Evolutionary conservation across 108 stramenopile genomes (phyloP).

Genomic region (Cylindrotheca fusiformis): DNA sequence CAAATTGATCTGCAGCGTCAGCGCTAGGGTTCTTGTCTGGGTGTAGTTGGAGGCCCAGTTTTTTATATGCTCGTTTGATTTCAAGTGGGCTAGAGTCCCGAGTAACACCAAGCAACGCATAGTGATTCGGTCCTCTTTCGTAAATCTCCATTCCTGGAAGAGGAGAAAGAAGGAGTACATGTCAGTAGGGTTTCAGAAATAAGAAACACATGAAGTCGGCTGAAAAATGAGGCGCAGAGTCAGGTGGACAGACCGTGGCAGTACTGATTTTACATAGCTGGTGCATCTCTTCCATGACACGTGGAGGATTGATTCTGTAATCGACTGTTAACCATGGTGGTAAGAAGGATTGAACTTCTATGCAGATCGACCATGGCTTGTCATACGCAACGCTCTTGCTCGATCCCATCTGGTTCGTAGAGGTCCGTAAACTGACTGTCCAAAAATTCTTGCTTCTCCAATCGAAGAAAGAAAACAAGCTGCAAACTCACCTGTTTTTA

Average conservation of each 20-base stretch:
- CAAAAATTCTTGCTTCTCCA: neutral
- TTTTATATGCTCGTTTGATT: slow-evolving; percentile 97
- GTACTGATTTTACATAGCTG: too few species aligned
- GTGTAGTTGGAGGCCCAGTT: slow-evolving; percentile 90
- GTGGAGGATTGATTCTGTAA: too few species aligned
- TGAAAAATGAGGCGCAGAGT: neutral
- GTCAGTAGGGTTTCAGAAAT: neutral
- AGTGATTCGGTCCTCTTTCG: slow-evolving; percentile 91
- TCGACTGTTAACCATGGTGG: too few species aligned
- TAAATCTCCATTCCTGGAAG: slow-evolving; percentile 74
- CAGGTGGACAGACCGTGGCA: neutral
- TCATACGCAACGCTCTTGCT: too few species aligned
- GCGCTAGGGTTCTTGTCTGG: slow-evolving; percentile 96
- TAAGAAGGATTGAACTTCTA: too few species aligned
- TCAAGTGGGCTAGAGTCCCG: slow-evolving; percentile 87
- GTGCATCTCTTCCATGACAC: neutral
- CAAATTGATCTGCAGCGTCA: slow-evolving; percentile 89
- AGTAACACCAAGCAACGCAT: slow-evolving; percentile 73
- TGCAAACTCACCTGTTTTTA: slow-evolving; percentile 88
- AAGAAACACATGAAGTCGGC: neutral
- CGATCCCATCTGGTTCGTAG: too few species aligned
- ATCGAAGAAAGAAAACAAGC: too few species aligned
- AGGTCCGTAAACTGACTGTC: too few species aligned
- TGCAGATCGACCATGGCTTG: too few species aligned
- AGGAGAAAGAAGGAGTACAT: neutral